These are phyloP conservation scores for Sesbania bispinosa DNA, from an alignment of 306 rosid genomes.

Conservation along the genomic window DNA sequence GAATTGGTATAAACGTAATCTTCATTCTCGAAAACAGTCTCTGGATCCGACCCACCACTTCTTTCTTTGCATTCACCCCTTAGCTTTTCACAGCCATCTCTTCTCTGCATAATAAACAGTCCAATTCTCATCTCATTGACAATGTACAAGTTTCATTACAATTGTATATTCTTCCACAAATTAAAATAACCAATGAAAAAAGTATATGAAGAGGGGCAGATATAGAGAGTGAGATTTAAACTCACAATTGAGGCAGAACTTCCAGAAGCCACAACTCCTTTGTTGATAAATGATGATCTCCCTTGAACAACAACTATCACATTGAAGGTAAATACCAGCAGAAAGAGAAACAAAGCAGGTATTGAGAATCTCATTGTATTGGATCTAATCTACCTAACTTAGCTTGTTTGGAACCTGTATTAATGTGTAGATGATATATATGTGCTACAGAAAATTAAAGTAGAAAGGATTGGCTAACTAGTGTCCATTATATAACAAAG, in stretches of 20 bases:
- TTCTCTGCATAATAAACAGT: conserved; percentile 43
- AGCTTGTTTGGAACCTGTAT: too few species aligned
- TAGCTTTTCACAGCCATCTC: conserved; percentile 31
- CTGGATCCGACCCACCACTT: conserved; percentile 32
- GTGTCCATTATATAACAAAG: not conserved
- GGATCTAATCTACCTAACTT: too few species aligned
- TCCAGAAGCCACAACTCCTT: conserved; percentile 32
- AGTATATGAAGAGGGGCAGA: conserved; percentile 11
- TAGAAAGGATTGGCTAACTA: not conserved
- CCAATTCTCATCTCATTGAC: not conserved
- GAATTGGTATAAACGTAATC: conserved; percentile 67
- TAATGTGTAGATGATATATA: too few species aligned
- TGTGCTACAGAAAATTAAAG: too few species aligned
- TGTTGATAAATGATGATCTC: conserved; percentile 22
- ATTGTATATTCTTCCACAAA: too few species aligned
- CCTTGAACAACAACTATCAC: conserved; percentile 29
- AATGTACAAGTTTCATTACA: too few species aligned
- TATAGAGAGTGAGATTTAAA: not conserved
- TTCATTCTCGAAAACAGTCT: conserved; percentile 47
- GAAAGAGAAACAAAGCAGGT: conserved; percentile 31
- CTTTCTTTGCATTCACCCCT: conserved; percentile 35
- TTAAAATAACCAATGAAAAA: not conserved
- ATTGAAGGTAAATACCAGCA: conserved; percentile 37
- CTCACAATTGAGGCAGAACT: conserved; percentile 37
- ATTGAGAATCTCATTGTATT: conserved; percentile 38